These are phyloP conservation scores for Phytophthora quininea DNA, from an alignment of 352 stramenopile genomes.

Conservation along the genomic window DNA sequence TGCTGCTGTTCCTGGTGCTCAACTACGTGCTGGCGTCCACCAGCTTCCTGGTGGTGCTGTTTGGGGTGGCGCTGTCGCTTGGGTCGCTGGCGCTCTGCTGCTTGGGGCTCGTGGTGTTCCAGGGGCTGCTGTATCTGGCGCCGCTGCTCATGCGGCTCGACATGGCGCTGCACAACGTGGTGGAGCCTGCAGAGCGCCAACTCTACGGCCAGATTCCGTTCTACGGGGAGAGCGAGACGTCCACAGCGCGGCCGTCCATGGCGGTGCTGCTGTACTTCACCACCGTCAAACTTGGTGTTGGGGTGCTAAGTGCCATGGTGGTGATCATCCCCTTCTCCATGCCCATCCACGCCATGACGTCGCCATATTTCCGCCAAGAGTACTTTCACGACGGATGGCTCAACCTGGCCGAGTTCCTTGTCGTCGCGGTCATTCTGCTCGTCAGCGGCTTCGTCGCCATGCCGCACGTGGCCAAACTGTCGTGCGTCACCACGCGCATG, in stretches of 20 bases:
- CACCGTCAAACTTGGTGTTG: slow-evolving; percentile 47
- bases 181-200: slow-evolving; percentile 44
- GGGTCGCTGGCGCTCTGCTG: slow-evolving; percentile 70
- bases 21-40: slow-evolving; percentile 60
- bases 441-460: slow-evolving; percentile 49
- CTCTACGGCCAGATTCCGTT: slow-evolving; percentile 39
- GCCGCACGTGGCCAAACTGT: slow-evolving; percentile 53
- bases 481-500: slow-evolving; percentile 50
- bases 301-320: slow-evolving; percentile 41
- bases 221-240: slow-evolving; percentile 30
- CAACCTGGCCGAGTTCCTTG: slow-evolving; percentile 28
- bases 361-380: slow-evolving; percentile 31
- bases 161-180: slow-evolving; percentile 68
- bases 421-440: slow-evolving; percentile 30
- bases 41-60: slow-evolving; percentile 60
- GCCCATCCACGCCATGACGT: slow-evolving; percentile 47
- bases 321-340: slow-evolving; percentile 48
- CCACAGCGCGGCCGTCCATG: slow-evolving; percentile 34
- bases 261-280: slow-evolving; percentile 51
- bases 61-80: slow-evolving; percentile 51
- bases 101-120: slow-evolving; percentile 65
- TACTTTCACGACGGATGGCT: slow-evolving; percentile 37
- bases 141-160: slow-evolving; percentile 58
- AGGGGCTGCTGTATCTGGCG: slow-evolving; percentile 62
- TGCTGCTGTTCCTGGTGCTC: slow-evolving; percentile 62